These are phyloP conservation scores for Cercospora sp. DNA, from an alignment of 2,329 filamentous ascomycete species.

Conservation along the genomic window DNA sequence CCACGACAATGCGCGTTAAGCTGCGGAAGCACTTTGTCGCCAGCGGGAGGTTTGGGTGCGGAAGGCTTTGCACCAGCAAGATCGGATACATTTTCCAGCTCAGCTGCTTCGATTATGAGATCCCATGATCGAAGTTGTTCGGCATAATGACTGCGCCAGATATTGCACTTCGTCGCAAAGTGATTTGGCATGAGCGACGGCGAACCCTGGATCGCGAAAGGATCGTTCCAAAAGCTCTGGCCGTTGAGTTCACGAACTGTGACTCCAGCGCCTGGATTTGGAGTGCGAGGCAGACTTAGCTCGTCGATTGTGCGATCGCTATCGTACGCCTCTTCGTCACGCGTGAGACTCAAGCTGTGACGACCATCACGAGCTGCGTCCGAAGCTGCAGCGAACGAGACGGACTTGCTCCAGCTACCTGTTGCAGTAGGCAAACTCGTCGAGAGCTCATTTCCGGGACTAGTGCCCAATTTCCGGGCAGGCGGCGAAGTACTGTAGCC, in stretches of 20 bases:
- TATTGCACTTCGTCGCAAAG: constrained; percentile 50
- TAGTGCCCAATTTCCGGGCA: constrained; percentile 28
- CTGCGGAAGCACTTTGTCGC: background rate
- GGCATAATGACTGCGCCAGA: constrained; percentile 60
- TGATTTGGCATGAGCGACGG: constrained; percentile 52
- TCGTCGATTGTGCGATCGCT: constrained; percentile 42
- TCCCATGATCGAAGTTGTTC: constrained; percentile 61
- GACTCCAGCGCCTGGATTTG: constrained; percentile 40
- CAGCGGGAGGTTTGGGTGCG: background rate
- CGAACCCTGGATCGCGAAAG: constrained; percentile 36
- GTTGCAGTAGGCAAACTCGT: constrained; percentile 33
- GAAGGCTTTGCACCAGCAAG: background rate
- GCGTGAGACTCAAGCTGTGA: constrained; percentile 33
- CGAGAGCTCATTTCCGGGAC: constrained; percentile 35
- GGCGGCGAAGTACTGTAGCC: constrained; percentile 38
- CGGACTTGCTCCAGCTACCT: constrained; percentile 50
- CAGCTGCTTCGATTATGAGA: constrained; percentile 54
- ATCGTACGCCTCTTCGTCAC: constrained; percentile 36
- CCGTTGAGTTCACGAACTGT: constrained; percentile 58
- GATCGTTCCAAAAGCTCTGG: constrained; percentile 56
- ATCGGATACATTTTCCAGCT: constrained; percentile 55
- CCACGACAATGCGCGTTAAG: constrained; percentile 9
- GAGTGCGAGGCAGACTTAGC: constrained; percentile 36
- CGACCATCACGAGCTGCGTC: constrained; percentile 33
- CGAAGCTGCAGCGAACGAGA: constrained; percentile 41